phyloP scores from a whole-genome alignment of 805 yeast species.

The Yamadazyma sp. region DNA sequence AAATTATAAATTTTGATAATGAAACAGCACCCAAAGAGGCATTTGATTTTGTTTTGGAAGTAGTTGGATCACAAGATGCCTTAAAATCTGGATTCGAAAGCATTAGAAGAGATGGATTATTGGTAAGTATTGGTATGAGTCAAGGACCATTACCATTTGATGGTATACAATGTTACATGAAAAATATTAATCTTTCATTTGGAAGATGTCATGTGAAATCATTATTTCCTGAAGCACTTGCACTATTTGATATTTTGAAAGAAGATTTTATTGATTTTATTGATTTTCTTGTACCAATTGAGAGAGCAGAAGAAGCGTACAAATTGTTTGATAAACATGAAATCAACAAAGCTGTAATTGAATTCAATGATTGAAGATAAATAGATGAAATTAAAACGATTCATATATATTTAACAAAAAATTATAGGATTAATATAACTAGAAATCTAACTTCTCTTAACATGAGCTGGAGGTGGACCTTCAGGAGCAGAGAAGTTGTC shows the following conservation, averaged over 20 bases:
- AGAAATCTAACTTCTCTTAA: conserved; percentile 1
- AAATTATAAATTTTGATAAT: conserved; percentile 40
- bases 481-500: conserved; percentile 6
- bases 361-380: conserved; percentile 10
- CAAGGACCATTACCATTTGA: conserved; percentile 55
- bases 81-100: conserved; percentile 48
- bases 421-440: too few species aligned
- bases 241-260: conserved; percentile 43
- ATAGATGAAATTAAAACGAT: neutral
- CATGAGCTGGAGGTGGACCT: conserved; percentile 15
- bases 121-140: conserved; percentile 59
- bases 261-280: conserved; percentile 49
- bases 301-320: conserved; percentile 45
- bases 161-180: conserved; percentile 56
- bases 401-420: too few species aligned
- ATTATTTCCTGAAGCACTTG: conserved; percentile 50
- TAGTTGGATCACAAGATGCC: conserved; percentile 55
- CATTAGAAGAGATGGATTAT: conserved; percentile 57
- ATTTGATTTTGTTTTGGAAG: conserved; percentile 60
- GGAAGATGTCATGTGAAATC: conserved; percentile 65
- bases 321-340: conserved; percentile 50
- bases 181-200: conserved; percentile 54
- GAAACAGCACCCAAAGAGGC: conserved; percentile 47
- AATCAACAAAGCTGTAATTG: conserved; percentile 55
- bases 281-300: conserved; percentile 44